Conservation (phyloP, 208 protist species). For the Leptomonas seymouri region DNA sequence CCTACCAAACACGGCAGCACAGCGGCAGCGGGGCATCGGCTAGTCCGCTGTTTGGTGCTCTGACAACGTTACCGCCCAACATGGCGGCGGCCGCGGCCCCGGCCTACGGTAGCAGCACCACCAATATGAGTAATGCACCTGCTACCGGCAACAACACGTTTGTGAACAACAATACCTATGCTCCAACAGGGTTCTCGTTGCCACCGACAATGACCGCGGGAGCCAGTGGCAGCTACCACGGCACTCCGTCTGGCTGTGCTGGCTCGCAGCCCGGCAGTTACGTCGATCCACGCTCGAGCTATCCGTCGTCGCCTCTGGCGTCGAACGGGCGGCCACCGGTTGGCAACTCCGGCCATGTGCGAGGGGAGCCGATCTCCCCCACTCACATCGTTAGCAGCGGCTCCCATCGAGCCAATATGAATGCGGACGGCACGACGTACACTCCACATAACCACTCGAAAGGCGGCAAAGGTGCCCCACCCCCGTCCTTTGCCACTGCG, state of each 20-base stretch:
- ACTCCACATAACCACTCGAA: slow-evolving; percentile 7
- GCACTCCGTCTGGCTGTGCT: background rate
- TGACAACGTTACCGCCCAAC: background rate
- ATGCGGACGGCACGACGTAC: slow-evolving; percentile 5
- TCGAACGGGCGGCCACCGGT: background rate
- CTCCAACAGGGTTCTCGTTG: slow-evolving; percentile 41
- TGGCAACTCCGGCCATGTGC: background rate
- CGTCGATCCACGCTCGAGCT: slow-evolving; percentile 11
- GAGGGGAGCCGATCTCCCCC: slow-evolving; percentile 21
- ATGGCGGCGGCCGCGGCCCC: background rate
- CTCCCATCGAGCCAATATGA: slow-evolving; percentile 1
- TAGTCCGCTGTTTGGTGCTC: background rate
- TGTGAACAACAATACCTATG: slow-evolving; percentile 34
- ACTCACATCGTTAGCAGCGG: slow-evolving; percentile 11
- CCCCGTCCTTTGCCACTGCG: slow-evolving; percentile 21
- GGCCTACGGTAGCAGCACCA: slow-evolving; percentile 5
- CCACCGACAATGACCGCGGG: slow-evolving; percentile 20
- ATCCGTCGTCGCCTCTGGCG: slow-evolving; percentile 13
- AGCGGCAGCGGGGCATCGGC: background rate
- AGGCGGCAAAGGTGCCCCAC: background rate
- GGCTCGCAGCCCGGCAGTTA: slow-evolving; percentile 22
- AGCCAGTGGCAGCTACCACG: slow-evolving; percentile 9
- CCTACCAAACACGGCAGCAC: slow-evolving; percentile 5
- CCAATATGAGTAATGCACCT: background rate
- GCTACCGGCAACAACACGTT: slow-evolving; percentile 19